These are phyloP conservation scores for Cladorrhinum sp. DNA, from an alignment of 2,329 filamentous ascomycete genomes.

Conservation along the genomic window DNA sequence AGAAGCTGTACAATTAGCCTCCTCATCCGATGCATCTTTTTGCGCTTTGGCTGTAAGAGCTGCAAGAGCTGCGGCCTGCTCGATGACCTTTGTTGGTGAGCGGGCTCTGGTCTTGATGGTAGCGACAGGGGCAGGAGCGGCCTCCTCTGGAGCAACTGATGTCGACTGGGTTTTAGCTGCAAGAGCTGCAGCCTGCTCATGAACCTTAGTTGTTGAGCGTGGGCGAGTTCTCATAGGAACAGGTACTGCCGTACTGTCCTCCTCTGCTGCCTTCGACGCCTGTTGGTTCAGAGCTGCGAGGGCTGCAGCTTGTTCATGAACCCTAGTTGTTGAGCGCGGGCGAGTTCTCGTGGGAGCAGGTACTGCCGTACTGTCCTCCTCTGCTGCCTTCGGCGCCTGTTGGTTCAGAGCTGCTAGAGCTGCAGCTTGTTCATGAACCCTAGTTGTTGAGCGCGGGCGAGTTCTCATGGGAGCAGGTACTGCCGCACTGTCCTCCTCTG, in stretches of 20 bases:
- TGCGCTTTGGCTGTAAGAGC: slow-evolving; percentile 27
- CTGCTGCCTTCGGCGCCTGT: slow-evolving; percentile 6
- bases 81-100: slow-evolving; percentile 18
- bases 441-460: slow-evolving; percentile 1
- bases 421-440: not conserved
- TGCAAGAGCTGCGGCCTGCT: slow-evolving; percentile 32
- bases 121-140: not conserved
- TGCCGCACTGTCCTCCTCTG: slow-evolving; percentile 7
- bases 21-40: slow-evolving; percentile 31
- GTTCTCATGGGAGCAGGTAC: slow-evolving; percentile 6
- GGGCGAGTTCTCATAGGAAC: not conserved
- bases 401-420: slow-evolving; percentile 1
- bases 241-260: not conserved
- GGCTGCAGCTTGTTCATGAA: not conserved
- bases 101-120: not conserved
- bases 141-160: not conserved
- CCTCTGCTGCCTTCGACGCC: slow-evolving; percentile 6
- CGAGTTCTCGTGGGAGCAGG: not conserved
- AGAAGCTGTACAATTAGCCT: slow-evolving; percentile 40
- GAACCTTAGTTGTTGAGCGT: not conserved
- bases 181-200: not conserved
- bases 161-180: not conserved
- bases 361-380: not conserved
- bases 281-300: slow-evolving; percentile 1
- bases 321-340: not conserved